Evolutionary conservation across 352 stramenopile genomes (phyloP).

Genomic region (Globisporangium iwayamae): DNA sequence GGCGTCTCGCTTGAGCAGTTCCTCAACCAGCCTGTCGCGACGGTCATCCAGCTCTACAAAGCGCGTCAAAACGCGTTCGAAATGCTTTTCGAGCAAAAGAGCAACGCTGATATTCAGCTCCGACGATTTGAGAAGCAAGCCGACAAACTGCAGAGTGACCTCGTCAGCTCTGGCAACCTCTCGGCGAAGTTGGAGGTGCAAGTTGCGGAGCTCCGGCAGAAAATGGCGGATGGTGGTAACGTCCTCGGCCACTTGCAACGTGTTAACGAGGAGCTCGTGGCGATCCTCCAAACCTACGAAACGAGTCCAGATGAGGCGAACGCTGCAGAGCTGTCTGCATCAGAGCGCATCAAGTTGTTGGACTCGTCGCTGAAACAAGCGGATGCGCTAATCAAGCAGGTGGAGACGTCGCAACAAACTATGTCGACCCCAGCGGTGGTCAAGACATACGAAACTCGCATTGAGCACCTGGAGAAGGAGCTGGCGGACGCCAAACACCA

Average conservation of each 20-base stretch:
- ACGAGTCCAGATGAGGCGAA: conserved; percentile 41
- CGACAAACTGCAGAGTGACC: conserved; percentile 44
- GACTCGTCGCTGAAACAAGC: conserved; percentile 45
- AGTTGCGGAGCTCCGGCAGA: conserved; percentile 39
- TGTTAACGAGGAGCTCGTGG: conserved; percentile 56
- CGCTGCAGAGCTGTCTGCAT: conserved; percentile 20
- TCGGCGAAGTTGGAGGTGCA: conserved; percentile 47
- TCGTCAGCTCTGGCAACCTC: conserved; percentile 41
- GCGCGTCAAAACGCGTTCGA: conserved; percentile 59
- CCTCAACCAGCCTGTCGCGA: conserved; percentile 33
- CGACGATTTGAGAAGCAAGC: conserved; percentile 45
- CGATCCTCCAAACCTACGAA: conserved; percentile 62
- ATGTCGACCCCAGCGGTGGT: conserved; percentile 37
- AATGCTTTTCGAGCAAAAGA: conserved; percentile 54
- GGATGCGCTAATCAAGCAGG: conserved; percentile 32
- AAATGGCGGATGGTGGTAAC: conserved; percentile 33
- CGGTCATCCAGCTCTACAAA: conserved; percentile 51
- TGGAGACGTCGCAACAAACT: conserved; percentile 20
- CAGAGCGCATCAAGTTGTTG: conserved; percentile 37
- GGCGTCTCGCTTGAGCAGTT: conserved; percentile 42
- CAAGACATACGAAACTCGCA: conserved; percentile 44
- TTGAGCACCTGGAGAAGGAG: conserved; percentile 46
- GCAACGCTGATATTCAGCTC: conserved; percentile 44
- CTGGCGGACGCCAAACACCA: conserved; percentile 40
- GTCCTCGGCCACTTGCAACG: conserved; percentile 42